Evolutionary conservation across 2,329 filamentous ascomycete genomes (phyloP), one percentile per base, ranked within the genome.

Genomic region (Furcasterigmium sp.): DNA sequence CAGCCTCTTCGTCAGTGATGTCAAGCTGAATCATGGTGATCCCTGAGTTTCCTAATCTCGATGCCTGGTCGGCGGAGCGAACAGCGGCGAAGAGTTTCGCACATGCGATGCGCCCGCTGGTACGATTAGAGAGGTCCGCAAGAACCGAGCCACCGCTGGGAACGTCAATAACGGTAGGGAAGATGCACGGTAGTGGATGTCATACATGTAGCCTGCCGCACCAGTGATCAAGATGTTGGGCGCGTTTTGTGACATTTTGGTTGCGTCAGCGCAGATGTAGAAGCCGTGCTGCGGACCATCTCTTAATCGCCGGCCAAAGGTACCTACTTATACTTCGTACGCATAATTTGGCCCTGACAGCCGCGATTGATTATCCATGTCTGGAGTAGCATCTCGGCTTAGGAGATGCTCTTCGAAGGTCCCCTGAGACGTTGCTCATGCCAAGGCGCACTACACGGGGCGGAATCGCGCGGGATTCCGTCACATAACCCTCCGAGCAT

Each of bases 191-290:
- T n/a, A n/a, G n/a, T n/a, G 10, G 29, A 17, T 26, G 18, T 20
- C 42, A 9, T 48, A 54, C 61, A 65, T 59, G 52, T 61, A 65
- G 26, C 62, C 62, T 21, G 58, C 62, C 15, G 59, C 60, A 28
- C 61, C 62, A 35, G 62, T 64, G 46, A 64, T 54, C 28, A 65
- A 56, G 39, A 62, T 51, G n/a, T n/a, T n/a, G n/a, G n/a, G n/a
- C n/a, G n/a, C n/a, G 21, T 61, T 63, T 3, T 43, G 29, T 39
- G 14, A 20, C 52, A 54, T 53, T 37, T n/a, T 37, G 26, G 37
- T 21, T 2, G 14, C 6, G 2, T n/a, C n/a, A n/a, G n/a, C n/a
- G n/a, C n/a, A 26, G 13, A 20, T 14, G 20, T 3, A 21, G 35
- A 11, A 14, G 13, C 17, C n/a, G 9, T 21, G 18, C 13, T 37